These are phyloP conservation scores for Populus ilicifolia DNA, from an alignment of 345 rosid genomes.

Conservation along the genomic window DNA sequence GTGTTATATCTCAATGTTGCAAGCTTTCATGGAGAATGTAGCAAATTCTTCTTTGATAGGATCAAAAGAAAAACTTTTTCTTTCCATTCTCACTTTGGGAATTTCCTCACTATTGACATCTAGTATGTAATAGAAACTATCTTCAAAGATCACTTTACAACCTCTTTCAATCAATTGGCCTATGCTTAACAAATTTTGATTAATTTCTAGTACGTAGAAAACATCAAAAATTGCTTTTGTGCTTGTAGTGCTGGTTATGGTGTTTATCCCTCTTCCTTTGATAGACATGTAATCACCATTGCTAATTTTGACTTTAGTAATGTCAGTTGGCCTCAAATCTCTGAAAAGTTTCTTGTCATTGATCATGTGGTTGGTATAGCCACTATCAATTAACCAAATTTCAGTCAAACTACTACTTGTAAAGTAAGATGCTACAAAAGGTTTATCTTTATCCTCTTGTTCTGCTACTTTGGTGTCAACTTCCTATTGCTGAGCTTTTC, in stretches of 20 bases:
- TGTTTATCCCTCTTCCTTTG: not conserved
- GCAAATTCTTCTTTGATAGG: not conserved
- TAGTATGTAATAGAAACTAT: fast-evolving
- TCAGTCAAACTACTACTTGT: not conserved
- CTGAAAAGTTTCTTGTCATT: not conserved
- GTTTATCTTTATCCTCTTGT: not conserved
- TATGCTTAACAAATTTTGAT: not conserved
- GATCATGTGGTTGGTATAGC: not conserved
- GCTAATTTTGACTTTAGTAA: not conserved
- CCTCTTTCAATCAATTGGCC: not conserved
- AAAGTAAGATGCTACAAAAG: not conserved
- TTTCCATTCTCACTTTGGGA: too few relatives aligned
- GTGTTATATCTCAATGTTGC: too few relatives aligned
- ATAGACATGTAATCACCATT: not conserved
- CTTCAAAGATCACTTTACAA: not conserved
- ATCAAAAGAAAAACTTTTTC: not conserved
- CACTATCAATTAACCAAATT: not conserved
- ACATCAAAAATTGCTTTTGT: not conserved
- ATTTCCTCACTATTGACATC: too few relatives aligned
- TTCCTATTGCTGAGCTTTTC: not conserved
- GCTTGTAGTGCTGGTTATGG: not conserved
- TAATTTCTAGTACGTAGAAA: not conserved
- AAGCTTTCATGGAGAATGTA: too few relatives aligned
- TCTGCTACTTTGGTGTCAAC: not conserved
- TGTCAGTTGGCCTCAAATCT: not conserved